Conservation (phyloP, 768 basidiomycete genomes). For the Collybia mongolica region DNA sequence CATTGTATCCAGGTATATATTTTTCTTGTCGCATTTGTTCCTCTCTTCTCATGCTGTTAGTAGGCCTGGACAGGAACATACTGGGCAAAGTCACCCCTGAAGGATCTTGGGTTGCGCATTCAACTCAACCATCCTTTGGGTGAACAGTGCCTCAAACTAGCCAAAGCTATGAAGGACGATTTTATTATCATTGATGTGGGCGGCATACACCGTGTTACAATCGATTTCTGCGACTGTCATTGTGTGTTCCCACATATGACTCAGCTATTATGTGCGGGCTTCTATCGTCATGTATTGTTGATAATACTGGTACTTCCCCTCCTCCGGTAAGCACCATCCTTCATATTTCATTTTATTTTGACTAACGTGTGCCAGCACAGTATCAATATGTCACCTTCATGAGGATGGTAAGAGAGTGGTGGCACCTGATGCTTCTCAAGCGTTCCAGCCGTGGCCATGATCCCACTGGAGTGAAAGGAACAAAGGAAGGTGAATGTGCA, state of each 20-base stretch:
- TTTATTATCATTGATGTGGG: slow-evolving; percentile 25
- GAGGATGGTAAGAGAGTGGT: slow-evolving; percentile 17
- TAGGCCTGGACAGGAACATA: neutral
- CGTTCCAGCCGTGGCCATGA: slow-evolving; percentile 24
- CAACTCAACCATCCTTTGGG: slow-evolving; percentile 10
- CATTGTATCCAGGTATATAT: slow-evolving; percentile 19
- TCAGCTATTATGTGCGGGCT: slow-evolving; percentile 27
- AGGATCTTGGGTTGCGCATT: neutral
- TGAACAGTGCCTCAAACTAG: slow-evolving; percentile 12
- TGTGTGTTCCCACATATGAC: neutral
- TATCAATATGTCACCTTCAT: slow-evolving; percentile 19
- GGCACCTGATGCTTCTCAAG: slow-evolving; percentile 22
- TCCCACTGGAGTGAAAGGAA: slow-evolving; percentile 13
- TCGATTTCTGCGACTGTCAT: slow-evolving; percentile 30
- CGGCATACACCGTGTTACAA: slow-evolving; percentile 24
- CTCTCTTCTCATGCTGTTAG: neutral
- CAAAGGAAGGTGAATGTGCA: slow-evolving; percentile 22
- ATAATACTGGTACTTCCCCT: slow-evolving; percentile 9
- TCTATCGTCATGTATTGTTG: slow-evolving; percentile 15
- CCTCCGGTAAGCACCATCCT: neutral
- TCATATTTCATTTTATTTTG: slow-evolving; percentile 8
- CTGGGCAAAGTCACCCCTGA: neutral
- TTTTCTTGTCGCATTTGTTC: neutral
- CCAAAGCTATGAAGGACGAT: slow-evolving; percentile 8
- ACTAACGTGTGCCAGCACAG: slow-evolving; percentile 3